These are phyloP conservation scores for Lyophyllum shimeji DNA, from an alignment of 768 basidiomycete genomes.

Conservation along the genomic window DNA sequence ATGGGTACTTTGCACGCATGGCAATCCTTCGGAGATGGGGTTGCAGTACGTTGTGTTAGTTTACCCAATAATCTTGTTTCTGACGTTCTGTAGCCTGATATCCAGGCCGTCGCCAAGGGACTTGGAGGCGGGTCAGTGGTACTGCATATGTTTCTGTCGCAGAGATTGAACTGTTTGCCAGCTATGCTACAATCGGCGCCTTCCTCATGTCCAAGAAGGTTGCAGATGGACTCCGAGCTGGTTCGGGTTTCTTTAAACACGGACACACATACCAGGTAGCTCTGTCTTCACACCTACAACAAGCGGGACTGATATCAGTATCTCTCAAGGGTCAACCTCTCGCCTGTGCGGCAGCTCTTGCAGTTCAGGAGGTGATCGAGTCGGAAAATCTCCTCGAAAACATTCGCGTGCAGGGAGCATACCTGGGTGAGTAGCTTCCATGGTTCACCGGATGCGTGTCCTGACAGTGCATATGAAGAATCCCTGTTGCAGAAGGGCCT, in stretches of 20 bases:
- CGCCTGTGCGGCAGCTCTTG: constrained; percentile 76
- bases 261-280: constrained; percentile 82
- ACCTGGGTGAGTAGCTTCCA: constrained; percentile 41
- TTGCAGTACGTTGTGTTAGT: constrained; percentile 34
- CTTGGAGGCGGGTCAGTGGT: constrained; percentile 79
- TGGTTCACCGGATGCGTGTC: neutral
- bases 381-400: constrained; percentile 71
- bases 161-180: constrained; percentile 23
- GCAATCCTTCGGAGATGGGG: constrained; percentile 80
- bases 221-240: constrained; percentile 63
- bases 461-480: constrained; percentile 26
- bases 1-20: constrained; percentile 89
- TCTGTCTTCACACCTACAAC: neutral
- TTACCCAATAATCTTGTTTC: neutral
- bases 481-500: constrained; percentile 56
- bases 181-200: constrained; percentile 82
- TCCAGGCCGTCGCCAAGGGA: constrained; percentile 89
- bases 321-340: constrained; percentile 62
- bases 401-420: constrained; percentile 56
- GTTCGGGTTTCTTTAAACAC: constrained; percentile 78
- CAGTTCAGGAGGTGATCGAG: constrained; percentile 73
- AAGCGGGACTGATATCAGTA: neutral
- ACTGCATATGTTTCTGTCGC: neutral
- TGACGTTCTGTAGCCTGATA: constrained; percentile 55
- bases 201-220: constrained; percentile 74